These are phyloP conservation scores for Schizosaccharomyces japonicus DNA, from an alignment of 805 yeast genomes.

Conservation along the genomic window DNA sequence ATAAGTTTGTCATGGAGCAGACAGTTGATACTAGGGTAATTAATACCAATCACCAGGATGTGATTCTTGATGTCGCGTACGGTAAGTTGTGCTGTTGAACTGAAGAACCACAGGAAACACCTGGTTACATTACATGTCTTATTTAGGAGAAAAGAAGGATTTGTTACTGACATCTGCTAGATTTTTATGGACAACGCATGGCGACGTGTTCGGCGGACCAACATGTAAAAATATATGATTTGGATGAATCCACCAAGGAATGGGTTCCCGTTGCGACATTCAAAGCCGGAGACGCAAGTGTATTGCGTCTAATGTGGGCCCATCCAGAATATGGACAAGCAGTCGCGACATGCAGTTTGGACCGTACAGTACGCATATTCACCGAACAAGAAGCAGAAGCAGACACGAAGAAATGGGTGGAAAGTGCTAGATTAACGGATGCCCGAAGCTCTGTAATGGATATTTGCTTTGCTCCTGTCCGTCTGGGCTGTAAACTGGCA, in stretches of 20 bases:
- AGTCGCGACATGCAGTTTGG: slow-evolving; percentile 72
- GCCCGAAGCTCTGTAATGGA: slow-evolving; percentile 9
- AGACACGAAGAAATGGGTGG: neutral
- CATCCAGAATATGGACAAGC: slow-evolving; percentile 81
- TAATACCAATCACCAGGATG: slow-evolving; percentile 42
- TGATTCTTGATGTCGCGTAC: slow-evolving; percentile 3
- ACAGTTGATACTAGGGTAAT: slow-evolving; percentile 1
- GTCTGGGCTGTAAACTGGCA: slow-evolving; percentile 9
- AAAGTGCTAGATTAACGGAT: slow-evolving; percentile 2
- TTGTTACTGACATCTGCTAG: slow-evolving; percentile 8
- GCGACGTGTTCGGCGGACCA: slow-evolving; percentile 94
- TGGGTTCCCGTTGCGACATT: slow-evolving; percentile 79
- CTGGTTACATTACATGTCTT: too few species aligned
- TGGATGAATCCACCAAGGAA: slow-evolving; percentile 31
- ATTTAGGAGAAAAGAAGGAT: neutral
- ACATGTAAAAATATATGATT: slow-evolving; percentile 68
- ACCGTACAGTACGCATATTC: slow-evolving; percentile 72
- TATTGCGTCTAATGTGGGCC: slow-evolving; percentile 73
- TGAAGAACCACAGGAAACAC: too few species aligned
- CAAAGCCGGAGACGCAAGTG: slow-evolving; percentile 84
- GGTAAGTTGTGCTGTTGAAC: too few species aligned
- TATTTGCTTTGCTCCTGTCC: slow-evolving; percentile 9
- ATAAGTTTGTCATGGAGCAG: too few species aligned
- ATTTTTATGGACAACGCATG: slow-evolving; percentile 72
- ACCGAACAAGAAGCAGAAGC: slow-evolving; percentile 32